Evolutionary conservation across 2,329 filamentous ascomycete genomes (phyloP).

Genomic region (Sporothrix pseudoabietina): DNA sequence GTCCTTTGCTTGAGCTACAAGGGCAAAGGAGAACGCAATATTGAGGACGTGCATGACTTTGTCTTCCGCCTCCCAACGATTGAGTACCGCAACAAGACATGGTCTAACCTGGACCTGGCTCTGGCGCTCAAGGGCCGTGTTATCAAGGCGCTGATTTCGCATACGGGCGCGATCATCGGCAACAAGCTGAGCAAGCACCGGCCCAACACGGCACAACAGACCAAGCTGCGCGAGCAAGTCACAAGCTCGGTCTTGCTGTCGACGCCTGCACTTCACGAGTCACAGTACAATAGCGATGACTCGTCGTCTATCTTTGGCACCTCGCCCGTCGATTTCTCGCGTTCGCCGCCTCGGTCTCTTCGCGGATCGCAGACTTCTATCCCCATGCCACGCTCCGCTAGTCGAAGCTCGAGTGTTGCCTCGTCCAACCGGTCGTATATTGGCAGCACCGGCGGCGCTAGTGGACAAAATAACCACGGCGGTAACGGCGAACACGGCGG

Average conservation of each 20-base stretch:
- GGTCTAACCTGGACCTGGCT: slow-evolving; percentile 95
- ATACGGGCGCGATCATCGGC: slow-evolving; percentile 92
- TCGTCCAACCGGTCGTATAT: slow-evolving; percentile 49
- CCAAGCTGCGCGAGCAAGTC: slow-evolving; percentile 79
- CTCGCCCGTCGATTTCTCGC: slow-evolving; percentile 60
- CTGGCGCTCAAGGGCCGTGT: slow-evolving; percentile 92
- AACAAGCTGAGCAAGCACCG: slow-evolving; percentile 95
- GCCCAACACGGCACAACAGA: slow-evolving; percentile 76
- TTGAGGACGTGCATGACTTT: slow-evolving; percentile 96
- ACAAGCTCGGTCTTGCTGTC: slow-evolving; percentile 69
- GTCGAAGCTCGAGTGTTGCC: slow-evolving; percentile 57
- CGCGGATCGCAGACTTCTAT: slow-evolving; percentile 54
- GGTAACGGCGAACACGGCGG: neutral
- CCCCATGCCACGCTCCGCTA: slow-evolving; percentile 49
- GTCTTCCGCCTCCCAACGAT: slow-evolving; percentile 93
- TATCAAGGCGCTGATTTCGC: slow-evolving; percentile 88
- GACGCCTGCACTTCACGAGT: slow-evolving; percentile 46
- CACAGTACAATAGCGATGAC: slow-evolving; percentile 56
- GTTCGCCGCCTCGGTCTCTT: slow-evolving; percentile 59
- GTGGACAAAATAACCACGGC: neutral
- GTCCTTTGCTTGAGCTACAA: slow-evolving; percentile 96
- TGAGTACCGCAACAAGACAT: slow-evolving; percentile 98
- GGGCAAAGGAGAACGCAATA: slow-evolving; percentile 89
- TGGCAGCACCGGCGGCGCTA: slow-evolving; percentile 32
- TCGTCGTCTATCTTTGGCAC: slow-evolving; percentile 57